phyloP scores from a whole-genome alignment of 371 early-diverging fungal species.

The Funneliformis caledonium region DNA sequence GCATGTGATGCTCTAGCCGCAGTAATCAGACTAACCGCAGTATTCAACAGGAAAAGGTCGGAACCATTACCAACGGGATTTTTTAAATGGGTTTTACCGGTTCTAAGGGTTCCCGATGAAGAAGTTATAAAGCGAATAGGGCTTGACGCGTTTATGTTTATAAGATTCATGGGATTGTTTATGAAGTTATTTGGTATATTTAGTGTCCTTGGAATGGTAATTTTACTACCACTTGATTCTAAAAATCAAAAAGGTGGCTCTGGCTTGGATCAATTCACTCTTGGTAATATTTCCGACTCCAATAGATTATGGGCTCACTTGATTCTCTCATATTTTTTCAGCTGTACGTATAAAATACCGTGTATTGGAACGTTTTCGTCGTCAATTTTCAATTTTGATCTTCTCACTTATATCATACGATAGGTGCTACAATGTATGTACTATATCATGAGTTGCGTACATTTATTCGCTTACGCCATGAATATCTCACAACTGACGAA shows the following conservation, averaged over 20 bases:
- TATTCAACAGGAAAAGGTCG: conserved; percentile 50
- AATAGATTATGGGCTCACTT: conserved; percentile 72
- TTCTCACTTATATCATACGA: not conserved
- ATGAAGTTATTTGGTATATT: conserved; percentile 56
- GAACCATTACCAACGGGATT: conserved; percentile 57
- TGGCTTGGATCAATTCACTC: conserved; percentile 55
- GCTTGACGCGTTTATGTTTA: conserved; percentile 80
- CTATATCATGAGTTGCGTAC: conserved; percentile 66
- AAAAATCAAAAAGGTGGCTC: not conserved
- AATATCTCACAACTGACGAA: conserved; percentile 61
- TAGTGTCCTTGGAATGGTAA: conserved; percentile 62
- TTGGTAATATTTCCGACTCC: conserved; percentile 63
- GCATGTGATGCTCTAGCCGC: too few species aligned
- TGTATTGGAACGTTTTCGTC: not conserved
- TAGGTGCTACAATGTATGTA: conserved; percentile 56
- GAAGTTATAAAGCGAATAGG: conserved; percentile 66
- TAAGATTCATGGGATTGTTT: conserved; percentile 69
- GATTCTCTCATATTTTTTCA: conserved; percentile 62
- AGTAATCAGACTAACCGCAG: not conserved
- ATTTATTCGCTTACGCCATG: conserved; percentile 72
- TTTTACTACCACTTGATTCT: conserved; percentile 69
- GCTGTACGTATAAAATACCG: conserved; percentile 46
- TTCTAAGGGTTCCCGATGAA: conserved; percentile 61
- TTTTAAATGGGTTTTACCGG: conserved; percentile 64
- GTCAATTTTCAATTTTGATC: not conserved